These are phyloP conservation scores for Kwoniella bestiolae DNA, from an alignment of 768 basidiomycete genomes.

Conservation along the genomic window DNA sequence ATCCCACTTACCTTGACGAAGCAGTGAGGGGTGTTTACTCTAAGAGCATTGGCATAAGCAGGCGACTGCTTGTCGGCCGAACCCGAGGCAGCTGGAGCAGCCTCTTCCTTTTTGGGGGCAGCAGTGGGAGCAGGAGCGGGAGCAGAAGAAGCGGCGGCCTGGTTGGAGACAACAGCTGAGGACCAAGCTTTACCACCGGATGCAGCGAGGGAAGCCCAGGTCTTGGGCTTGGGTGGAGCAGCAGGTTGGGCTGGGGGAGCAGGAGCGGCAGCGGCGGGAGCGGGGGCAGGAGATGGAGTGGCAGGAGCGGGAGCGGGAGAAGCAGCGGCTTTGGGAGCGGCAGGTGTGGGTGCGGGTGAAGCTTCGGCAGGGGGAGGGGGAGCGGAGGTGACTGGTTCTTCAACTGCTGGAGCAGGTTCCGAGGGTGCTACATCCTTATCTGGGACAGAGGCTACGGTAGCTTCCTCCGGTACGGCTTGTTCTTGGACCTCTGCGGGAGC, in stretches of 20 bases:
- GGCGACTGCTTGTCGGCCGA: conserved; percentile 26
- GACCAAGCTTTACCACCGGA: conserved; percentile 76
- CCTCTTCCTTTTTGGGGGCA: conserved; percentile 29
- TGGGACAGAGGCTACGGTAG: conserved; percentile 43
- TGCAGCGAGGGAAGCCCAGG: conserved; percentile 92
- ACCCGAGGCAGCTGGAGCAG: conserved; percentile 33
- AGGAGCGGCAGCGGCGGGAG: conserved; percentile 53
- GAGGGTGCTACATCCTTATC: conserved; percentile 45
- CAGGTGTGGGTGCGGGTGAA: conserved; percentile 28
- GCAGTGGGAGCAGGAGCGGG: conserved; percentile 33
- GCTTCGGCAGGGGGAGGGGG: conserved; percentile 28
- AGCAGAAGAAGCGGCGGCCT: conserved; percentile 49
- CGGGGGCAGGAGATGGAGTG: conserved; percentile 57
- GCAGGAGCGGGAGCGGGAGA: conserved; percentile 31
- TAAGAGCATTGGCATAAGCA: conserved; percentile 64
- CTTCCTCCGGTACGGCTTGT: conserved; percentile 40
- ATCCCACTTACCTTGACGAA: conserved; percentile 73
- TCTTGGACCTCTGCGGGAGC: conserved; percentile 58
- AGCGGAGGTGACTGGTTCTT: conserved; percentile 45
- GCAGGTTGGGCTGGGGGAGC: conserved; percentile 60
- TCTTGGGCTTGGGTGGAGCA: conserved; percentile 65
- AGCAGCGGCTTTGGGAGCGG: conserved; percentile 30
- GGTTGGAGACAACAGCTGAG: conserved; percentile 73
- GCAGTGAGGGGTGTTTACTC: conserved; percentile 73
- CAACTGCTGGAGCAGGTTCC: conserved; percentile 49